Percentiles rank a stretch among this genome's conserved stretches.
Evolutionary conservation across 768 basidiomycete species (phyloP).

Genomic region (Boletus pseudopeckii): DNA sequence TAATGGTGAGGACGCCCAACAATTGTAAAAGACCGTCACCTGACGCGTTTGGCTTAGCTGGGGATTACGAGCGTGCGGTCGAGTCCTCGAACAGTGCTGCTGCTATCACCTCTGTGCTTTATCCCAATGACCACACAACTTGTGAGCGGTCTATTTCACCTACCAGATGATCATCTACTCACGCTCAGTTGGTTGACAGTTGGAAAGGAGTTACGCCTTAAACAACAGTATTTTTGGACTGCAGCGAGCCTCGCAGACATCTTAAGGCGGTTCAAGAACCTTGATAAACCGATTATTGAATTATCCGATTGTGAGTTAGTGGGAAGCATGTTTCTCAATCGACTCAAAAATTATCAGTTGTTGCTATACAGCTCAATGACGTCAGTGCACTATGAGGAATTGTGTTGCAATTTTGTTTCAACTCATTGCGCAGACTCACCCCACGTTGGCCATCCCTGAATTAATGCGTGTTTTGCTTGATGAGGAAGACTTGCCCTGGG

Average conservation of each 20-base stretch:
- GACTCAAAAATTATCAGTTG: slow-evolving; percentile 43
- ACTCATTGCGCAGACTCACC: slow-evolving; percentile 68
- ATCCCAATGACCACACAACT: slow-evolving; percentile 89
- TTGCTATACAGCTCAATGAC: slow-evolving; percentile 94
- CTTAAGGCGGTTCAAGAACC: slow-evolving; percentile 87
- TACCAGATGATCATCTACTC: background rate
- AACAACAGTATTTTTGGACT: slow-evolving; percentile 98
- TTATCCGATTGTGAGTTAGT: slow-evolving; percentile 71
- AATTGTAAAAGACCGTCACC: background rate
- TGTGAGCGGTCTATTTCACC: slow-evolving; percentile 35
- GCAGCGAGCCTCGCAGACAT: slow-evolving; percentile 87
- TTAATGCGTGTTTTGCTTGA: slow-evolving; percentile 90
- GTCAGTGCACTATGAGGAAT: slow-evolving; percentile 38
- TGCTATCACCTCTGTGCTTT: slow-evolving; percentile 91
- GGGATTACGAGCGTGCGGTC: slow-evolving; percentile 89
- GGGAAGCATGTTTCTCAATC: background rate
- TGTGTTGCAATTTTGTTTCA: background rate
- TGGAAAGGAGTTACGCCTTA: slow-evolving; percentile 84
- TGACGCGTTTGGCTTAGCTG: slow-evolving; percentile 47
- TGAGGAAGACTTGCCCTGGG: slow-evolving; percentile 87
- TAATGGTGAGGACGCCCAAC: slow-evolving; percentile 57
- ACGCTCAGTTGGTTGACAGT: slow-evolving; percentile 38
- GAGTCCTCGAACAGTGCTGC: slow-evolving; percentile 86
- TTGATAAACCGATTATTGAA: slow-evolving; percentile 72
- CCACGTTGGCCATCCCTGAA: slow-evolving; percentile 92